These are phyloP conservation scores for Eimeria necatrix DNA, from an alignment of 169 alveolate species.

Conservation along the genomic window DNA sequence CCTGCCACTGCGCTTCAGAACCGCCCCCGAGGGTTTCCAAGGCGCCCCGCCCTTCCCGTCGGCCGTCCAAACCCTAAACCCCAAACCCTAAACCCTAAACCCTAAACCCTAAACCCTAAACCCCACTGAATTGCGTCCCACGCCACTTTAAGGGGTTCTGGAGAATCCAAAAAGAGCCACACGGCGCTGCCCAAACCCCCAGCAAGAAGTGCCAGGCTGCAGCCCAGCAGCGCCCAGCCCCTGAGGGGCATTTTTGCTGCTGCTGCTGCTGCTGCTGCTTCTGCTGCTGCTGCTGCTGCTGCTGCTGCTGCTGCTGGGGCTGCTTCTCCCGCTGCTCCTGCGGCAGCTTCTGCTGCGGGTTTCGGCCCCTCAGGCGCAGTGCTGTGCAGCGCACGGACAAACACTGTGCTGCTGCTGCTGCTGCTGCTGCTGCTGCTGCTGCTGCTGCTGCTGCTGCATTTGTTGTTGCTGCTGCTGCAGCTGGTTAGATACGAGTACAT, in stretches of 20 bases:
- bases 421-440: slow-evolving; percentile 60
- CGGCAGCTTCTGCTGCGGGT: not conserved
- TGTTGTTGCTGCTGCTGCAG: slow-evolving; percentile 19
- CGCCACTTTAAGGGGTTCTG: slow-evolving; percentile 11
- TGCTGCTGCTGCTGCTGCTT: not conserved
- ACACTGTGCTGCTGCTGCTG: not conserved
- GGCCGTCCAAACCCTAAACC: not conserved
- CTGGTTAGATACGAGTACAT: not conserved
- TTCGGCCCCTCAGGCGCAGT: not conserved
- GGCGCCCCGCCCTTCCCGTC: no score
- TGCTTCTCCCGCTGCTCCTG: not conserved
- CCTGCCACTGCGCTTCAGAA: not conserved
- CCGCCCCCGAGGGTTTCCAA: not conserved
- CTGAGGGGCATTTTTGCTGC: not conserved
- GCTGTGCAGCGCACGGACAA: not conserved
- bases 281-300: slow-evolving; percentile 7
- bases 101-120: slow-evolving; percentile 15
- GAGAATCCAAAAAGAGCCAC: not conserved
- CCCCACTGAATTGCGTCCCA: not conserved
- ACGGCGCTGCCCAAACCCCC: slow-evolving; percentile 29
- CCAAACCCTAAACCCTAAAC: not conserved
- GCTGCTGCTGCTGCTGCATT: slow-evolving; percentile 22
- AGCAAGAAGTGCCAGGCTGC: not conserved
- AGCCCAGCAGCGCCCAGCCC: slow-evolving; percentile 29
- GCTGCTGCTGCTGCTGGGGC: not conserved